Conservation (phyloP, 2,329 filamentous ascomycete genomes). For the Beauveria sp. region DNA sequence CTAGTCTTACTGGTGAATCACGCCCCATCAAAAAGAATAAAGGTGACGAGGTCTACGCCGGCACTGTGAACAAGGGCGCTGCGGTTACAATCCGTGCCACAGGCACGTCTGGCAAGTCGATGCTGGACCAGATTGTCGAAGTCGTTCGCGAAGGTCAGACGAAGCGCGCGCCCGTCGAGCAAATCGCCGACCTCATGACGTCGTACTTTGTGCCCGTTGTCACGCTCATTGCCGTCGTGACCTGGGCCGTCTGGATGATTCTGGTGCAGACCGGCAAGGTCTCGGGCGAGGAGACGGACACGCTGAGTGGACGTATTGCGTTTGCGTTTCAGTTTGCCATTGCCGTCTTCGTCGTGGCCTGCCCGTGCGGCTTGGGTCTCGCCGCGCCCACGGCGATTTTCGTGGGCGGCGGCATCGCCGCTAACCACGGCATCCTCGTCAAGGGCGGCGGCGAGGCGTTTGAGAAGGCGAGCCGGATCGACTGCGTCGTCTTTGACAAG, state of each 20-base stretch:
- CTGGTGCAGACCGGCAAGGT: conserved; percentile 53
- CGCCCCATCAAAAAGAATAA: conserved; percentile 53
- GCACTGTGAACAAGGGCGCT: conserved; percentile 64
- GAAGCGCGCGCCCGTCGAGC: conserved; percentile 66
- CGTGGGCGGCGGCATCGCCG: conserved; percentile 72
- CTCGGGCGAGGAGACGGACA: conserved; percentile 47
- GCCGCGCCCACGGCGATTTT: conserved; percentile 84
- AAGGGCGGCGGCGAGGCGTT: conserved; percentile 82
- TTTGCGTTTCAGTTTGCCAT: conserved; percentile 80
- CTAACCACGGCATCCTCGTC: conserved; percentile 70
- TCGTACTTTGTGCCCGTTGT: conserved; percentile 71
- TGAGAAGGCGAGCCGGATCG: conserved; percentile 70
- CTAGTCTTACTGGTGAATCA: conserved; percentile 78
- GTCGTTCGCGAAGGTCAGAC: conserved; percentile 73
- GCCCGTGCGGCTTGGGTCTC: conserved; percentile 74
- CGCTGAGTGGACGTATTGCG: conserved; percentile 57
- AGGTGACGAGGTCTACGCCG: conserved; percentile 61
- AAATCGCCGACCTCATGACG: conserved; percentile 64
- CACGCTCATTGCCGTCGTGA: conserved; percentile 59
- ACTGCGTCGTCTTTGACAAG: conserved; percentile 82
- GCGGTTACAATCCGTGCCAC: conserved; percentile 58
- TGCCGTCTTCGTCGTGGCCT: conserved; percentile 79
- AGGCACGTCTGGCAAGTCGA: conserved; percentile 58
- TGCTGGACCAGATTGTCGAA: conserved; percentile 73
- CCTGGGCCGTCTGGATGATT: conserved; percentile 64